These are phyloP conservation scores for Trichoderma sp. DNA, from an alignment of 2,329 filamentous ascomycete genomes.

Conservation along the genomic window DNA sequence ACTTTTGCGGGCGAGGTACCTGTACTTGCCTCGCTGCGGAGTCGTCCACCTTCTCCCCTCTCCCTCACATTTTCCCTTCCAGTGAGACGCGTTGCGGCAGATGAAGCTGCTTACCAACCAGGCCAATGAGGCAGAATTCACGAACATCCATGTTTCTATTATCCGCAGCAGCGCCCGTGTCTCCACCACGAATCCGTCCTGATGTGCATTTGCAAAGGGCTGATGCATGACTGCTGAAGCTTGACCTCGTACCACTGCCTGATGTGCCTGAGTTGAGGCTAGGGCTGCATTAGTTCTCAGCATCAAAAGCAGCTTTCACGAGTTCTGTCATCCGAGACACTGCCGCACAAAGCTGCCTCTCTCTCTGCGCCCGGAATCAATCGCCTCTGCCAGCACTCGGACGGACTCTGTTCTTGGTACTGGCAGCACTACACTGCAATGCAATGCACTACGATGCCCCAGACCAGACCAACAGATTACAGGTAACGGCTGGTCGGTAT, in stretches of 20 bases:
- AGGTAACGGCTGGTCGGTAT: background rate
- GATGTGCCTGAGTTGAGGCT: background rate
- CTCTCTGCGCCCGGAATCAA: background rate
- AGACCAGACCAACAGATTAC: background rate
- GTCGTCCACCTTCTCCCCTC: background rate
- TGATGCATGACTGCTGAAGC: background rate
- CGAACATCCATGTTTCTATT: background rate
- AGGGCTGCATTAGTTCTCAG: background rate
- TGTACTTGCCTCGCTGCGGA: conserved; percentile 1
- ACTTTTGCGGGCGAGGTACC: background rate
- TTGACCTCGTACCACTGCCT: background rate
- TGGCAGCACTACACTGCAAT: background rate
- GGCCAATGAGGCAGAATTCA: background rate
- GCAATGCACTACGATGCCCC: background rate
- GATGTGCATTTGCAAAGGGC: background rate
- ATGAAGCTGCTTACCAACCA: background rate
- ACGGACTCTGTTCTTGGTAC: background rate
- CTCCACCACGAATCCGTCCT: background rate
- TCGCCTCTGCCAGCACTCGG: background rate
- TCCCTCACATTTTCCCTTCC: background rate
- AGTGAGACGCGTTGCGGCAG: background rate
- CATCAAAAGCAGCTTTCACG: background rate
- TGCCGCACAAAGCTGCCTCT: background rate
- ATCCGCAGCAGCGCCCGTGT: conserved; percentile 6
- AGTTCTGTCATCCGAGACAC: background rate